phyloP scores from a whole-genome alignment of 495 filamentous ascomycete species.

The Letharia lupina region DNA sequence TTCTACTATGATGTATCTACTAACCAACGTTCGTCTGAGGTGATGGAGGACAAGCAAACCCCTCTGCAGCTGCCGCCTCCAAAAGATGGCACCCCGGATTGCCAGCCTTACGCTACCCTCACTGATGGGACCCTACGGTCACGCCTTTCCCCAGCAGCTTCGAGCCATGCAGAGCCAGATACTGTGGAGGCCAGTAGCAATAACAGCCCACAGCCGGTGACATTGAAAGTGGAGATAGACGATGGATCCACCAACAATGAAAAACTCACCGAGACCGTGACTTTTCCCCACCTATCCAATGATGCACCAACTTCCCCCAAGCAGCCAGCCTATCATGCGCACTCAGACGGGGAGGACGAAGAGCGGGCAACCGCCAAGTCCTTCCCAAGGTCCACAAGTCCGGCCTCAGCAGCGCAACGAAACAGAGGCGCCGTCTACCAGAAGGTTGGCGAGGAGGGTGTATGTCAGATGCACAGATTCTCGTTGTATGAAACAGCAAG shows the following conservation, averaged over 20 bases:
- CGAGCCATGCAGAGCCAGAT: background rate
- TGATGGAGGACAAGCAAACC: conserved; percentile 6
- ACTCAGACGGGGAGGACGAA: conserved; percentile 55
- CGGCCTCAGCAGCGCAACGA: conserved; percentile 40
- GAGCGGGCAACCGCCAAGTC: conserved; percentile 54
- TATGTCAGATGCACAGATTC: conserved; percentile 89
- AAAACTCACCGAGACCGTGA: background rate
- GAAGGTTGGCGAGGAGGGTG: conserved; percentile 55
- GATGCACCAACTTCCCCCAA: conserved; percentile 30
- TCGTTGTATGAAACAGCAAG: conserved; percentile 89
- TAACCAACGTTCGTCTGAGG: background rate
- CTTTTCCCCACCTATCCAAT: conserved; percentile 32
- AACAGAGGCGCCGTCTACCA: conserved; percentile 47
- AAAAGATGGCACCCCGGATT: background rate
- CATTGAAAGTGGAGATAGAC: background rate
- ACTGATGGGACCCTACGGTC: background rate
- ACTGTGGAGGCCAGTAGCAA: background rate
- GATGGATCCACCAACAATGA: background rate
- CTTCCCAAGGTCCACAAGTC: conserved; percentile 54
- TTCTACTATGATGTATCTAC: background rate
- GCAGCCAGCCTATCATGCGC: conserved; percentile 22
- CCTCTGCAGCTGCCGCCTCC: background rate
- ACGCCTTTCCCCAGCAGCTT: background rate
- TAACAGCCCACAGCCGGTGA: background rate
- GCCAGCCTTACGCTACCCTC: background rate